Evolutionary conservation across 176 grass and related monocot species (phyloP), one percentile per base, ranked within the genome.

Genomic region (Elymus sibiricus): DNA sequence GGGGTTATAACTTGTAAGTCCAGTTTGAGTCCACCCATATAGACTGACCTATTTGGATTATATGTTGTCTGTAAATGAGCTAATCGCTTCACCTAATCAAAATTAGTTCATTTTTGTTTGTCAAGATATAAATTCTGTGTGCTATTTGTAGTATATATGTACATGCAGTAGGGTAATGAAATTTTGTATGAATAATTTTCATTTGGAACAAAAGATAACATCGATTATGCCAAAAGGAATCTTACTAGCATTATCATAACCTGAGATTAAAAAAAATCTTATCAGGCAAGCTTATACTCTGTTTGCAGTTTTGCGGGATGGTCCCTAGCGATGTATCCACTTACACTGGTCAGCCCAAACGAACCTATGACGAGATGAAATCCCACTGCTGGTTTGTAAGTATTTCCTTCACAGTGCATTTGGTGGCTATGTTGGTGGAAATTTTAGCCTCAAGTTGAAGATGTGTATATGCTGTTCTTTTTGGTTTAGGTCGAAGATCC

Each of bases 401-500:
- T 70, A 51, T 6, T 60, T 25, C 70, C 73, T 82, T 73, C 7
- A 70, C 28, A 46, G 16, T 61, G 42, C 70, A 61, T 73, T 84
- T 88, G 44, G 71, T 79, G 17, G 65, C 65, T 68, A 37, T 37
- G 31, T 70, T 70, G 17, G 32, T 70, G 49, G 31, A 42, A 81
- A 80, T 66, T 13, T 84, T 71, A 84, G 63, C 63, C 28, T 65
- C 34, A 34, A 15, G 65, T 19, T 84, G 43, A 87, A 69, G 8
- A 58, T 64, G 4, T 80, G 77, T 72, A 70, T 35, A 38, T 19
- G 49, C 84, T 82, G 8, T 35, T 38, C 32, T 53, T 24, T 11
- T 84, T 47, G 51, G 67, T 92, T 78, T 69, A 95, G 93, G 84
- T 92, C 64, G 85, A 95, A 71, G 93, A 95, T 85, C 90, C 93